Conservation (phyloP, 768 basidiomycete genomes). For the Amyloporia xantha region DNA sequence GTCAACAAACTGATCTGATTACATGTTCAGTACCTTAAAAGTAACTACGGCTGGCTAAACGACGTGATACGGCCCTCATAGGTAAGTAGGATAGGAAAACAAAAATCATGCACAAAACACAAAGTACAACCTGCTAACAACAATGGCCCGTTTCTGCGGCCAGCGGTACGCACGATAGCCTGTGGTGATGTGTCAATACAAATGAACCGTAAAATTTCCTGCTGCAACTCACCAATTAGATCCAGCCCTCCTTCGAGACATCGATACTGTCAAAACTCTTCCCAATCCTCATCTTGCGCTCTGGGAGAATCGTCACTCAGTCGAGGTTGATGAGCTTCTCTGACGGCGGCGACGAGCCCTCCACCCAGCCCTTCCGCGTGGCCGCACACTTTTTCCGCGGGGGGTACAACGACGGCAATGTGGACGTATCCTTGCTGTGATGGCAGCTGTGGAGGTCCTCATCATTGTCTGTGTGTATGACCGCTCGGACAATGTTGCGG, state of each 20-base stretch:
- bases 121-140: not conserved
- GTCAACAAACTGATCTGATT: no score
- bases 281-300: conserved; percentile 75
- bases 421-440: conserved; percentile 17
- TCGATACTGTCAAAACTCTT: conserved; percentile 81
- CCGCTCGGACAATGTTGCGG: conserved; percentile 74
- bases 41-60: no score
- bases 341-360: conserved; percentile 75
- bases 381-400: conserved; percentile 50
- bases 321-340: conserved; percentile 80
- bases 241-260: conserved; percentile 72
- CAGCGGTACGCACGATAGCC: not conserved
- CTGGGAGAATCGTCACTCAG: conserved; percentile 59
- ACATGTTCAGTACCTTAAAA: no score
- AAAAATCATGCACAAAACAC: not conserved
- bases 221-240: conserved; percentile 37
- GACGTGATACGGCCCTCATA: not conserved
- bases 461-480: conserved; percentile 53
- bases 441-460: conserved; percentile 13
- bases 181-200: conserved; percentile 25
- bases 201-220: conserved; percentile 43
- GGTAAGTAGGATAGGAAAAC: no score
- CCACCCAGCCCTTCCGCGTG: conserved; percentile 80
- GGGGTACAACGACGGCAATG: conserved; percentile 19
- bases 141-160: not conserved